phyloP scores from a whole-genome alignment of 2,329 filamentous ascomycete species.

The Claviceps sorghi region DNA sequence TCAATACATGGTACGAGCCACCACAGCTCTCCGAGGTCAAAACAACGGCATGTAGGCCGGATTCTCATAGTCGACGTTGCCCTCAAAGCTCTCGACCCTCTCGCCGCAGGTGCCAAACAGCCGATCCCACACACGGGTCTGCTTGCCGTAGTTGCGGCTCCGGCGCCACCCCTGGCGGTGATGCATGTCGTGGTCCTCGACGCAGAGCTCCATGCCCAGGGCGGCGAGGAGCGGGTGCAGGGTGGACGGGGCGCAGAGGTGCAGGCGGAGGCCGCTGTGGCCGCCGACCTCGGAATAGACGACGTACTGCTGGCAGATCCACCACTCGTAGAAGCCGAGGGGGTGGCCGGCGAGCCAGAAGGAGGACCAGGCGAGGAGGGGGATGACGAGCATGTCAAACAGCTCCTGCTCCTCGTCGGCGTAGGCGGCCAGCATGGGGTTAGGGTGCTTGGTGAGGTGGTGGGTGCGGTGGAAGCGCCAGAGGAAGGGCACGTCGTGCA shows the following conservation, averaged over 20 bases:
- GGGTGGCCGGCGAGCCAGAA: slow-evolving; percentile 21
- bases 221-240: slow-evolving; percentile 18
- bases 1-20: not conserved
- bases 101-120: slow-evolving; percentile 21
- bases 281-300: slow-evolving; percentile 24
- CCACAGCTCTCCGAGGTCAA: not conserved
- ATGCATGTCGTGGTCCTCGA: slow-evolving; percentile 28
- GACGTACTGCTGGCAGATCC: slow-evolving; percentile 29
- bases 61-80: slow-evolving; percentile 19
- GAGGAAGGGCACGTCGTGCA: slow-evolving; percentile 25
- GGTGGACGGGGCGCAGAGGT: slow-evolving; percentile 17
- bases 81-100: slow-evolving; percentile 19
- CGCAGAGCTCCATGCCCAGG: slow-evolving; percentile 21
- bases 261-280: slow-evolving; percentile 24
- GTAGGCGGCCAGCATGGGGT: slow-evolving; percentile 14
- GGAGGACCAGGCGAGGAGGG: slow-evolving; percentile 22
- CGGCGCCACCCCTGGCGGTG: slow-evolving; percentile 23
- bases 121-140: slow-evolving; percentile 18
- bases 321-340: slow-evolving; percentile 32
- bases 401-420: slow-evolving; percentile 27
- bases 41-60: slow-evolving; percentile 15
- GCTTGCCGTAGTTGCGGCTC: slow-evolving; percentile 16
- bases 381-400: slow-evolving; percentile 25
- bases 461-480: slow-evolving; percentile 31
- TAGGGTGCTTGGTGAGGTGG: slow-evolving; percentile 30